These are phyloP conservation scores for Myrmaecium sp. DNA, from an alignment of 2,329 filamentous ascomycete genomes.

Conservation along the genomic window DNA sequence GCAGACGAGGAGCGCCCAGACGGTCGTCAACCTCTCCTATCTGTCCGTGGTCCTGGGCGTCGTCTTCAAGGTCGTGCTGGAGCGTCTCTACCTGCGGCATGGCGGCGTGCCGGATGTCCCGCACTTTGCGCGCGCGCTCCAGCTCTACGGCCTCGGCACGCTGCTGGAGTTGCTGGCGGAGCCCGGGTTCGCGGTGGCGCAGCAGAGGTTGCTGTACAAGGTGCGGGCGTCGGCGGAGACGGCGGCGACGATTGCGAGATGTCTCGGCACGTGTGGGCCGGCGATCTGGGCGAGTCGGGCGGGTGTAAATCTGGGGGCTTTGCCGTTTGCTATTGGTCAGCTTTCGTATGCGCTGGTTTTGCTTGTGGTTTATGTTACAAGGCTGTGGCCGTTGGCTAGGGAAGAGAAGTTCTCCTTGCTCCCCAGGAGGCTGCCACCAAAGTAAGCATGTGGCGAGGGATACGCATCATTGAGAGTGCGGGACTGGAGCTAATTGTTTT, in stretches of 20 bases:
- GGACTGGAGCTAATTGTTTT: background rate
- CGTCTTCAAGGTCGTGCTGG: conserved; percentile 46
- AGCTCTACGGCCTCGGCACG: conserved; percentile 39
- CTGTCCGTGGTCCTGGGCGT: conserved; percentile 55
- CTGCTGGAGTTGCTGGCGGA: conserved; percentile 68
- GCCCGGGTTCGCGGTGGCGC: conserved; percentile 76
- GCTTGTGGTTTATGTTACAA: conserved; percentile 50
- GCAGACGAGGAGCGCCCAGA: conserved; percentile 46
- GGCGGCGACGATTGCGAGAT: conserved; percentile 62
- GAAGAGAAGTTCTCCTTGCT: conserved; percentile 53
- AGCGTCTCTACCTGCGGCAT: conserved; percentile 46
- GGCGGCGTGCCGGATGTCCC: conserved; percentile 38
- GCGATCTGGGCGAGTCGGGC: conserved; percentile 45
- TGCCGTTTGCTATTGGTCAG: conserved; percentile 84
- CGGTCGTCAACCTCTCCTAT: conserved; percentile 78
- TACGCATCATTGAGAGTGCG: background rate
- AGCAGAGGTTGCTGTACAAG: conserved; percentile 64
- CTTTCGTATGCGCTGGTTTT: conserved; percentile 55
- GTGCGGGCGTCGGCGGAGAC: conserved; percentile 71
- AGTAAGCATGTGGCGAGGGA: conserved; percentile 17
- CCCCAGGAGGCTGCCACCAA: conserved; percentile 24
- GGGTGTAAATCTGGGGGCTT: conserved; percentile 46
- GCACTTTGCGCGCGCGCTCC: conserved; percentile 42
- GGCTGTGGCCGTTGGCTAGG: conserved; percentile 39
- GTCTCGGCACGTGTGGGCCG: conserved; percentile 52